Evolutionary conservation across 2,329 filamentous ascomycete genomes (phyloP), one percentile per base, ranked within the genome.

Genomic region (Xylaria sp.): DNA sequence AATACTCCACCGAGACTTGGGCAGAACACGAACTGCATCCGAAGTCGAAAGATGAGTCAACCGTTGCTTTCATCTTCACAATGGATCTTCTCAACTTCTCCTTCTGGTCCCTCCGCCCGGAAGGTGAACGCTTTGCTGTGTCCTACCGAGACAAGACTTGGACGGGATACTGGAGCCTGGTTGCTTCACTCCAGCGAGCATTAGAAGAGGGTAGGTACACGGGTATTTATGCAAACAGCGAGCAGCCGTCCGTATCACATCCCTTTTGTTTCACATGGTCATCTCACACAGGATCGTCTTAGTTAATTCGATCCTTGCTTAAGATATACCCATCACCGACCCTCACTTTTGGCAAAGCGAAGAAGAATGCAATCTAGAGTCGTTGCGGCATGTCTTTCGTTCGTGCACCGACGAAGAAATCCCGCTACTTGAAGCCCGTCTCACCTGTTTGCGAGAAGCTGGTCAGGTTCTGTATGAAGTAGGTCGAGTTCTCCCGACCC

Each of bases 51-150:
- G 90, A 97, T 77, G 92, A 93, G 76, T 86, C 81, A 59, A 94
- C 93, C 0, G 89, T 97, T 26, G 91, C 93, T 71, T 98, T 99
- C 78, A 95, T 99, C 75, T 98, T 99, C 79, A 93, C 93, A 23
- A 97, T 99, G 93, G 96, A 99, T 79, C 80, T 99, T 33, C 83
- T 99, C 59, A 99, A 99, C 79, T 99, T 98, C 78, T 97, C 91
- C 26, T 99, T 99, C 80, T 99, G 96, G 96, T 97, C 93, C 15
- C 90, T 93, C 61, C 77, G 81, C 53, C 80, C 84, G 0, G 90
- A 92, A 11, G 86, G 89, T 5, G 89, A 95, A 74, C 86, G 93
- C 11, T 99, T 95, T 79, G 87, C 92, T 10, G 87, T 99, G 49
- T 90, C 93, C 66, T 98, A 97, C 80, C 87, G 87, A 54, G 94